Evolutionary conservation across 2,329 filamentous ascomycete species (phyloP).

Genomic region (Hypoxylon sp.): DNA sequence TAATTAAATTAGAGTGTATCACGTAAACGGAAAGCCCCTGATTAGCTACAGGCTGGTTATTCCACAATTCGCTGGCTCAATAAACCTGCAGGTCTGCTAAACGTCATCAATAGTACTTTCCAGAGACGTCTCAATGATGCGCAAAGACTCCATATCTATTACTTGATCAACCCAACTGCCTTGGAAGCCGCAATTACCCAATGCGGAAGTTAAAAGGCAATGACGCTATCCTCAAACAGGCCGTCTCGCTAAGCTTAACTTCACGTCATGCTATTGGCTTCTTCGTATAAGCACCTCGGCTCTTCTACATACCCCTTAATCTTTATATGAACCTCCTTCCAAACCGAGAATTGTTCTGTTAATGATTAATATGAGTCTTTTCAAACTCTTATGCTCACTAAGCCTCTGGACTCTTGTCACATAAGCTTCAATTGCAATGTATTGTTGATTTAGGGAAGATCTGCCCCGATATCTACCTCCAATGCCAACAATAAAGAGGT

Average conservation of each 20-base stretch:
- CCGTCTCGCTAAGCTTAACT: neutral
- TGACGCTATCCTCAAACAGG: constrained; percentile 14
- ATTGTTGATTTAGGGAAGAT: neutral
- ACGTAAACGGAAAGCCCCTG: neutral
- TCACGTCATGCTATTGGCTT: constrained; percentile 16
- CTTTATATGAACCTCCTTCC: constrained; percentile 22
- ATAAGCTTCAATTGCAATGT: neutral
- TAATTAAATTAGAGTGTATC: constrained; percentile 3
- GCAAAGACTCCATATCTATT: neutral
- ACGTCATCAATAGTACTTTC: constrained; percentile 14
- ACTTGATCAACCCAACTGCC: neutral
- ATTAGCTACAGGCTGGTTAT: constrained; percentile 13
- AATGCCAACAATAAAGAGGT: neutral
- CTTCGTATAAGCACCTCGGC: constrained; percentile 20
- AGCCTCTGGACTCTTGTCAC: neutral
- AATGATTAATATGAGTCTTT: neutral
- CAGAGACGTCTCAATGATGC: constrained; percentile 13
- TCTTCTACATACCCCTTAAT: constrained; percentile 10
- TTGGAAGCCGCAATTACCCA: constrained; percentile 1
- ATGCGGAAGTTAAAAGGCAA: constrained; percentile 8
- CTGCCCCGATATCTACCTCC: neutral
- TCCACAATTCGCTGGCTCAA: constrained; percentile 16
- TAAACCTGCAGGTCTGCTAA: constrained; percentile 25
- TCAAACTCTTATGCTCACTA: neutral
- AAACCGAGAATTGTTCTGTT: constrained; percentile 3